phyloP scores from a whole-genome alignment of 225 moss, liverwort and hornwort species.

The Lunularia cruciata region DNA sequence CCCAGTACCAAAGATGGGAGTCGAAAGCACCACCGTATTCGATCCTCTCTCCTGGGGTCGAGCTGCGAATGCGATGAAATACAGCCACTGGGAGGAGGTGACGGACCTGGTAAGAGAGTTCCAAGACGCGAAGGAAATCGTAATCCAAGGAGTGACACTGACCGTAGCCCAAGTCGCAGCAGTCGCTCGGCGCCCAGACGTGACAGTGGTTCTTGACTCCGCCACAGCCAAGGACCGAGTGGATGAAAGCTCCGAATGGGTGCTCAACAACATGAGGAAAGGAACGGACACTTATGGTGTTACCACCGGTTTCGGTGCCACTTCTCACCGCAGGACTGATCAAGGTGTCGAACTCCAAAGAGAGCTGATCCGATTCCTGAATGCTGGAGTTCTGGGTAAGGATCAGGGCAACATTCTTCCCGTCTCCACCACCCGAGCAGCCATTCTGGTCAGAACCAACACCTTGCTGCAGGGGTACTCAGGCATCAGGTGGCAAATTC shows the following conservation, averaged over 20 bases:
- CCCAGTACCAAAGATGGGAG: neutral
- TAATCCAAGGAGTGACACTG: conserved; percentile 40
- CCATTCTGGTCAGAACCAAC: conserved; percentile 29
- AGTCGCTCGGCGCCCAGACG: conserved; percentile 34
- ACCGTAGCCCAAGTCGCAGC: conserved; percentile 44
- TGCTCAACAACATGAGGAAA: conserved; percentile 23
- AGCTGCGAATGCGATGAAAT: conserved; percentile 25
- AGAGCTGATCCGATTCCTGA: conserved; percentile 30
- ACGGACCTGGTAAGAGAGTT: conserved; percentile 37
- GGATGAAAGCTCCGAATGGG: conserved; percentile 30
- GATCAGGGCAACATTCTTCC: conserved; percentile 13
- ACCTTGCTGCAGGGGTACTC: conserved; percentile 31
- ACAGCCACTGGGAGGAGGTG: conserved; percentile 47
- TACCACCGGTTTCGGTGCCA: conserved; percentile 31
- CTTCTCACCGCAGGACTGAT: conserved; percentile 22
- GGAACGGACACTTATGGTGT: conserved; percentile 26
- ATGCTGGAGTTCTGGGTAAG: conserved; percentile 24
- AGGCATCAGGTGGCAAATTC: conserved; percentile 26
- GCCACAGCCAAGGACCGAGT: conserved; percentile 10
- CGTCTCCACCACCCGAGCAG: conserved; percentile 22
- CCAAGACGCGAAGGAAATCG: conserved; percentile 31
- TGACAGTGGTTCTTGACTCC: conserved; percentile 27
- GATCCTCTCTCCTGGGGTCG: conserved; percentile 36
- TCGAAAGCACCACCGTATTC: neutral
- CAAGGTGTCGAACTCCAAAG: conserved; percentile 19